phyloP scores from a whole-genome alignment of 164 flowering plant species.

The Litsea cubeba region DNA sequence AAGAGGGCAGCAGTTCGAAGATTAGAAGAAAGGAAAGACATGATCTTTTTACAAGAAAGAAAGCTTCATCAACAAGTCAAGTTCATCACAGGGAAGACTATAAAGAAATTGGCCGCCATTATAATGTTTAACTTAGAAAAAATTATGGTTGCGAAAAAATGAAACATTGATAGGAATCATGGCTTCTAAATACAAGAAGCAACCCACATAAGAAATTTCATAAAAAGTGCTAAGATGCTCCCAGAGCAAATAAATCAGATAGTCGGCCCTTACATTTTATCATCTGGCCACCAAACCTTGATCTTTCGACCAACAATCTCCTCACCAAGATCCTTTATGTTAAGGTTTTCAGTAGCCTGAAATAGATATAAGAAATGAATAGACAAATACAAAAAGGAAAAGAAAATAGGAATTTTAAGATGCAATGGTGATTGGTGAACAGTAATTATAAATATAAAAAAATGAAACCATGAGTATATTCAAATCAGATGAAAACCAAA shows the following conservation, averaged over 20 bases:
- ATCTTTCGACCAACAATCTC: conserved; percentile 57
- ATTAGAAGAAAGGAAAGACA: too few relatives aligned
- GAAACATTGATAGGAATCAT: background rate
- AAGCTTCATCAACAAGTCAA: too few relatives aligned
- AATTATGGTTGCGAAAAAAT: too few relatives aligned
- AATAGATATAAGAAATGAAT: background rate
- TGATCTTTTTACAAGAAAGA: too few relatives aligned
- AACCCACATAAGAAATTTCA: background rate
- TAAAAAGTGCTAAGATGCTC: background rate
- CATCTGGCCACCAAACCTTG: conserved; percentile 86
- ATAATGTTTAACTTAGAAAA: too few relatives aligned
- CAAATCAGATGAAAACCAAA: background rate
- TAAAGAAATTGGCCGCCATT: too few relatives aligned
- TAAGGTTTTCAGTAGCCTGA: background rate
- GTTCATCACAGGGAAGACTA: too few relatives aligned
- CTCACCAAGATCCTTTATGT: conserved; percentile 28
- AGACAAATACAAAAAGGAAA: background rate
- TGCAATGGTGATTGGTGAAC: background rate
- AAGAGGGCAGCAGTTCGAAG: too few relatives aligned
- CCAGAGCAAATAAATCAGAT: background rate
- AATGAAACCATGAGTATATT: background rate
- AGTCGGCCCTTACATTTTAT: conserved; percentile 43
- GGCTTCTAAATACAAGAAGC: background rate
- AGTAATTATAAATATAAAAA: background rate
- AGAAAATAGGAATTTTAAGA: background rate